A percentile compares a stretch with the other conserved stretches of the same genome.
phyloP scores from a whole-genome alignment of 805 yeast genomes.

The Barnettozyma sp. region DNA sequence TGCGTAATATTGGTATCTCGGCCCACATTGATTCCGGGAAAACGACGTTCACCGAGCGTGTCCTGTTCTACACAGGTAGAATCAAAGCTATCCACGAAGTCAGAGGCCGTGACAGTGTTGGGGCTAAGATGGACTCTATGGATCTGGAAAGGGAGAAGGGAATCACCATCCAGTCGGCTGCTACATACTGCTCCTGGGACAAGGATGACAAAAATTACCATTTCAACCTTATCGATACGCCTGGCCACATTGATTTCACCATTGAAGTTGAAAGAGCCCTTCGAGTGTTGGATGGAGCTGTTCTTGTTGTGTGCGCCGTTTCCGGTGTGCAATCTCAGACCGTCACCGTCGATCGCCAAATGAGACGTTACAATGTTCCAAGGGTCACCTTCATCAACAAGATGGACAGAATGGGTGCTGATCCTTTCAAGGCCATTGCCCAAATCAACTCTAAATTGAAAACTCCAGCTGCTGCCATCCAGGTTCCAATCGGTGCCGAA shows the following conservation, averaged over 20 bases:
- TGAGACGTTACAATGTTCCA: conserved; percentile 97
- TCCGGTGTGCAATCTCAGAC: conserved; percentile 98
- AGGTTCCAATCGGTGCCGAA: conserved; percentile 96
- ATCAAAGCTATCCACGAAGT: conserved; percentile 96
- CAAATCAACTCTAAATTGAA: conserved; percentile 83
- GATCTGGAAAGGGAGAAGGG: conserved; percentile 98
- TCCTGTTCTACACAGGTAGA: conserved; percentile 91
- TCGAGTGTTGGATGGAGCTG: conserved; percentile 97
- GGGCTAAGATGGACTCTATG: conserved; percentile 99
- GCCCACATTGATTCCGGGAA: conserved; percentile 99
- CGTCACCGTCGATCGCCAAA: conserved; percentile 97
- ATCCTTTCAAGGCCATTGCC: conserved; percentile 92
- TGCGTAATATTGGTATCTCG: conserved; percentile 94
- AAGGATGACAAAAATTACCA: conserved; percentile 64
- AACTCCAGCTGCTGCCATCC: conserved; percentile 95
- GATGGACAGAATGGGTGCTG: conserved; percentile 99
- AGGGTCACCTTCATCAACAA: conserved; percentile 93
- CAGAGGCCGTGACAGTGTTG: conserved; percentile 94
- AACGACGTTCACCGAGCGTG: conserved; percentile 97
- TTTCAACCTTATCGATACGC: conserved; percentile 94
- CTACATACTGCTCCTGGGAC: conserved; percentile 96
- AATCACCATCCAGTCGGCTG: conserved; percentile 97
- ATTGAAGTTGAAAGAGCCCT: conserved; percentile 98
- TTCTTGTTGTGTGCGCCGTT: conserved; percentile 96
- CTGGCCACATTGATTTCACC: conserved; percentile 98